phyloP scores from a whole-genome alignment of 148 eudicot genomes.

The Chenopodium quinoa region DNA sequence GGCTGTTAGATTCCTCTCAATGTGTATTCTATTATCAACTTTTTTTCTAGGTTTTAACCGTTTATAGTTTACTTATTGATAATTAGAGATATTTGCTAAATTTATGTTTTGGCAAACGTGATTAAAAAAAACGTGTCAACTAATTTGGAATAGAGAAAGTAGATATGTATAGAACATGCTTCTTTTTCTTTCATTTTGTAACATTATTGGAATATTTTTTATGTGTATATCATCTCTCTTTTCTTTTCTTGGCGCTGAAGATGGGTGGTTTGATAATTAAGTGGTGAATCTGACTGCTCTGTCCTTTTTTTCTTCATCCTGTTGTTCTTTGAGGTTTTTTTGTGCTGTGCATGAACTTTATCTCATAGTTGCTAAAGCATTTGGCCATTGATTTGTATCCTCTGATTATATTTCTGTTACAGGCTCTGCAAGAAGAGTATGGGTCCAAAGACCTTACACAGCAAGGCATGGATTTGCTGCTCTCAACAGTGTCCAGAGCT shows the following conservation, averaged over 20 bases:
- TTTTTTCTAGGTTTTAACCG: too few relatives aligned
- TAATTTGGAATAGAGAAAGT: too few relatives aligned
- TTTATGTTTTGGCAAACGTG: too few relatives aligned
- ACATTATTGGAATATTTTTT: background rate
- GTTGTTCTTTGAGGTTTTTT: background rate
- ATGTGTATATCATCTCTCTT: too few relatives aligned
- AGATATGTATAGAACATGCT: background rate
- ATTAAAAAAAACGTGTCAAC: too few relatives aligned
- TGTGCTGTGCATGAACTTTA: slow-evolving; percentile 3
- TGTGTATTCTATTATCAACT: too few relatives aligned
- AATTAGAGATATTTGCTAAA: too few relatives aligned
- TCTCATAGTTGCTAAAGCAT: background rate
- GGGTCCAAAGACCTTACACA: slow-evolving; percentile 58
- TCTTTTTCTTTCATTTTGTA: background rate
- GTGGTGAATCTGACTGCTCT: background rate
- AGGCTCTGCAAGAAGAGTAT: slow-evolving; percentile 73
- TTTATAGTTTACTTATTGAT: too few relatives aligned
- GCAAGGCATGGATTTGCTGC: slow-evolving; percentile 63
- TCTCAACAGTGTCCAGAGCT: slow-evolving; percentile 48
- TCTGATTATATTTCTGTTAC: slow-evolving; percentile 27
- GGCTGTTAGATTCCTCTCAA: too few relatives aligned
- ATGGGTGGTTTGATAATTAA: background rate
- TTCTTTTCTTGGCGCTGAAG: background rate
- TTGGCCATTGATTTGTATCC: background rate
- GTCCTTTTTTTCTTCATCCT: background rate